phyloP scores from a whole-genome alignment of 805 yeast genomes.

The Lipomyces starkeyi region DNA sequence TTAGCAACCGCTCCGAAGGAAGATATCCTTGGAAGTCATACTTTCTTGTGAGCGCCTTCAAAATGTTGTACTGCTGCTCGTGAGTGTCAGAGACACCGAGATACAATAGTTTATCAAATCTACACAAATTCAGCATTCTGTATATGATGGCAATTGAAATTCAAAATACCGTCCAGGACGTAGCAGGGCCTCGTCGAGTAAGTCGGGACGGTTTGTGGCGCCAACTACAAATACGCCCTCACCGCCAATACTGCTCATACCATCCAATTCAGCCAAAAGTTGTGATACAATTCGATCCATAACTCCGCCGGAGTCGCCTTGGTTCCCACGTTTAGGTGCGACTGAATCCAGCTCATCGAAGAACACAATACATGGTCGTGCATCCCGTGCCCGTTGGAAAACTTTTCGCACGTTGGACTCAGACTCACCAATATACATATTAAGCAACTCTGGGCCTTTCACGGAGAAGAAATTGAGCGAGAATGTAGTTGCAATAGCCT shows the following conservation, averaged over 20 bases:
- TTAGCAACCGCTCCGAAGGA: not conserved
- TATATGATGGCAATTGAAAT: not conserved
- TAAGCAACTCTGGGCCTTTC: constrained; percentile 94
- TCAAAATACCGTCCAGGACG: constrained; percentile 51
- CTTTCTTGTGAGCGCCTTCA: constrained; percentile 88
- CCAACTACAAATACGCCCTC: constrained; percentile 97
- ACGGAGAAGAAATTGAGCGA: constrained; percentile 94
- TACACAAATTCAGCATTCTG: constrained; percentile 60
- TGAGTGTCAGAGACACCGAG: constrained; percentile 91
- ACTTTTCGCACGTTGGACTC: constrained; percentile 96
- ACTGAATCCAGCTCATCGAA: constrained; percentile 98
- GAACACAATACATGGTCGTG: constrained; percentile 96
- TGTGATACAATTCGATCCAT: constrained; percentile 99
- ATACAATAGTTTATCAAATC: constrained; percentile 94
- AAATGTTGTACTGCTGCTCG: constrained; percentile 82
- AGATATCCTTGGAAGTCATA: constrained; percentile 47
- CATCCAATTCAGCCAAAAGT: constrained; percentile 90
- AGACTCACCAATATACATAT: constrained; percentile 98
- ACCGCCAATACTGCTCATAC: constrained; percentile 80
- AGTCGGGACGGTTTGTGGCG: constrained; percentile 97
- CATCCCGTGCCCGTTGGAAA: constrained; percentile 93
- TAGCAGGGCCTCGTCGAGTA: constrained; percentile 89
- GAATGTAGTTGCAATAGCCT: constrained; percentile 95
- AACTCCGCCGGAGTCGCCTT: constrained; percentile 98
- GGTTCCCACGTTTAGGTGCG: constrained; percentile 98